Base-by-base conservation (phyloP, 2,329 filamentous ascomycete genomes). In the Diaporthe australafricana region DNA sequence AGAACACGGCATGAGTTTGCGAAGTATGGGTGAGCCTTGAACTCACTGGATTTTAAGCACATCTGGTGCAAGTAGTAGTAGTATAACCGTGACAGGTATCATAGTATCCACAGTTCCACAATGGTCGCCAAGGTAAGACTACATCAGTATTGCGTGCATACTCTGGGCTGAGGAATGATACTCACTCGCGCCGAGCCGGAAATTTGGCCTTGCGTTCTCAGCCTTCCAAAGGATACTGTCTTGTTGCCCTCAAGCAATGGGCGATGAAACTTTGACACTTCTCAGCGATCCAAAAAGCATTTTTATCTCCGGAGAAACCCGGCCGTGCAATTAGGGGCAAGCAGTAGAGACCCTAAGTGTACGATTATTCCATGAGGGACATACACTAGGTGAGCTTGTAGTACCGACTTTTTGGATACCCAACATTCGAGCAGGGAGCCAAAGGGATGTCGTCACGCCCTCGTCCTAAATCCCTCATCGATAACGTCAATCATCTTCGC, bases 261-360 rank as follows among this genome's bases (percentile, higher is more conserved):
- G n/a, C n/a, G n/a, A 38, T 65, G 45, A 65, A 50, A 50, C 60
- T 50, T 50, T 50, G 60, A 65, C 30, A 50, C n/a, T 30, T 65
- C 60, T 65, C n/a, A 50, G 45, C 60, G 4, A n/a, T 30, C 14
- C 11, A 14, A 48, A 38, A 65, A 50, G 30, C 45, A 63, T 47
- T 50, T 48, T 50, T 20, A 38, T 50, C n/a, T 65, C 60, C 60
- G 30, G 45, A 20, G 12, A 38, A 30, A 65, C 11, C n/a, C 60
- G 60, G 20, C 7, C 42, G 16, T 25, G 8, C 27, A 38, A 38
- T 20, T 12, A 48, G 27, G 16, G 17, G 8, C 27, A 38, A 38
- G 27, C 14, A 48, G 27, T 48, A 63, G 42, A 48, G 20, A 6
- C 42, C 27, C 20, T 17, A 8, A 32, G 12, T 16, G 1, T 30